phyloP scores from a whole-genome alignment of 2,329 filamentous ascomycete genomes.

The Colletotrichum somersetense region DNA sequence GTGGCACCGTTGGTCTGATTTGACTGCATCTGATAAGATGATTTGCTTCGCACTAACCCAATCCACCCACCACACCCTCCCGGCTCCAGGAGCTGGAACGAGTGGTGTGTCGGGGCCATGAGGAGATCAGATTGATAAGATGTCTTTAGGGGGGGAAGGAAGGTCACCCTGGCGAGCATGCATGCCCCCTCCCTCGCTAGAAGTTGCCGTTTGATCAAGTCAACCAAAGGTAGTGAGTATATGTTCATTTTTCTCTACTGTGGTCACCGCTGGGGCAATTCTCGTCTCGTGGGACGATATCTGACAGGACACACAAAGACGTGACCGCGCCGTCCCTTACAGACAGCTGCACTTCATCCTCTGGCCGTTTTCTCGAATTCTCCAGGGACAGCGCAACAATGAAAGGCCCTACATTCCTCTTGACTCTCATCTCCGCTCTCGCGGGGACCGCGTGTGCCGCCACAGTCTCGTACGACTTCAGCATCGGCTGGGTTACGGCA shows the following conservation, averaged over 20 bases:
- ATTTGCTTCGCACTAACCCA: constrained; percentile 16
- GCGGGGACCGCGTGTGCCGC: constrained; percentile 45
- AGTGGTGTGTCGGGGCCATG: constrained; percentile 10
- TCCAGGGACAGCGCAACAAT: neutral
- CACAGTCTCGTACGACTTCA: constrained; percentile 73
- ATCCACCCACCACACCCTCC: constrained; percentile 2
- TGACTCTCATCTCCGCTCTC: constrained; percentile 35
- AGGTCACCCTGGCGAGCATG: constrained; percentile 11
- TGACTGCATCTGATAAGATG: constrained; percentile 30
- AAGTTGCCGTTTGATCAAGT: constrained; percentile 25
- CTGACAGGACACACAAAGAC: constrained; percentile 6
- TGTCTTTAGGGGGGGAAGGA: constrained; percentile 13
- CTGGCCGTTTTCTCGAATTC: neutral
- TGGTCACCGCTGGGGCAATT: neutral
- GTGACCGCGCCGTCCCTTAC: neutral
- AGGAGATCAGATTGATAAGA: constrained; percentile 41
- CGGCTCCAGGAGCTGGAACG: constrained; percentile 5
- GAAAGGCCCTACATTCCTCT: constrained; percentile 7
- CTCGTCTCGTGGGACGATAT: neutral
- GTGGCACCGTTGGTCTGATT: neutral
- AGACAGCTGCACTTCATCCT: neutral
- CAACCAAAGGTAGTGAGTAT: neutral
- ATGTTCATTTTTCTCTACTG: constrained; percentile 6
- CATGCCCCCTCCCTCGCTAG: constrained; percentile 16
- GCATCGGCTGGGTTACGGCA: constrained; percentile 77